Base-by-base conservation (phyloP, 352 stramenopile genomes). In the Lagenidium giganteum region DNA sequence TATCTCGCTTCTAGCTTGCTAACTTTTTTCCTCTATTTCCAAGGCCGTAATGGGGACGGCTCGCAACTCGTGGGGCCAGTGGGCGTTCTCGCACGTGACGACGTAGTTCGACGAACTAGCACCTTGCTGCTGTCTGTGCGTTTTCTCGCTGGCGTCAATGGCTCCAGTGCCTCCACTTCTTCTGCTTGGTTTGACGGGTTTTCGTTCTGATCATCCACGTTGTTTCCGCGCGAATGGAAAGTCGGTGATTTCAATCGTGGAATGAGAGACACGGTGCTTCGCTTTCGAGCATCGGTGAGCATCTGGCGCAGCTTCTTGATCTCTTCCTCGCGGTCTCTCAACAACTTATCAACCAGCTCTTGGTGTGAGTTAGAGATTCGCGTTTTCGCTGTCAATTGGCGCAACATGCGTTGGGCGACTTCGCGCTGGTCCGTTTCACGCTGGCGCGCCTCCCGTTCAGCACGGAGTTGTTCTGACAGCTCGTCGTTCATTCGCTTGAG, bases 311-410 rank as follows among this genome's bases (percentile, higher is more conserved):
- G 47, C 42, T 87, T 90, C 42, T 81, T 80, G 26, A 93, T 80
- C 44, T 93, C 80, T 28, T 84, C 71, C 45, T 93, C 80, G 13
- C 80, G 72, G 29, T 87, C 77, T n/a, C 69, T 66, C 12, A 93
- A 38, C 47, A 87, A 45, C n/a, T 64, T 69, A 46, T 87, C 74
- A 1, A 87, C 46, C 5, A 61, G 59, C 46, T 86, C 80, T 28
- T 87, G 68, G 39, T 93, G 80, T 8, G 65, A 83, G 0, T 60
- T 69, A 20, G 64, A 85, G 7, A 89, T 69, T n/a, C 66, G 70
- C 13, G 61, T 67, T 41, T 88, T 90, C 5, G 77, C 60, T 11
- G 48, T 87, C 47, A 87, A 54, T 37, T 90, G 75, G 16, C 80
- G 69, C 16, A 87, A 58, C 35, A 67, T 58, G 1, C 73, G 72